These are phyloP conservation scores for Colletotrichum scovillei DNA, from an alignment of 2,329 filamentous ascomycete species.

Conservation along the genomic window DNA sequence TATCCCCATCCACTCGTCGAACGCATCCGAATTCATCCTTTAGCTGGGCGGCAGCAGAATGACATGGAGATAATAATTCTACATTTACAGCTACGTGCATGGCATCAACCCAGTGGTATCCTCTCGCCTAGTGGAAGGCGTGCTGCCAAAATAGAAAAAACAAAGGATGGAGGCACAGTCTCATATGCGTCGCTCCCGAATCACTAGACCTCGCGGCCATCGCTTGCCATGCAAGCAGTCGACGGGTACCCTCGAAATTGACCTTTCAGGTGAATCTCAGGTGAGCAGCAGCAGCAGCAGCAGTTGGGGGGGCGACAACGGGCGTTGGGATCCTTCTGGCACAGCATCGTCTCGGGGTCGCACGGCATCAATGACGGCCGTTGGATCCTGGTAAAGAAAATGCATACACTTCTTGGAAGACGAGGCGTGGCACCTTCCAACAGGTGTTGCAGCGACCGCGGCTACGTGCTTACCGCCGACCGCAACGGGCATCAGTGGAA, in stretches of 20 bases:
- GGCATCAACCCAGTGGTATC: too few species aligned
- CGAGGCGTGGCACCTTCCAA: neutral
- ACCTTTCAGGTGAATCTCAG: conserved; percentile 18
- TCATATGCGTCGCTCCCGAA: neutral
- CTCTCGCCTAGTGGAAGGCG: too few species aligned
- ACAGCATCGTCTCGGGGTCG: neutral
- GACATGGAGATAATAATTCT: too few species aligned
- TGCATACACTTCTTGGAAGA: neutral
- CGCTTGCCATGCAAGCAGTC: neutral
- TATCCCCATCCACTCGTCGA: too few species aligned
- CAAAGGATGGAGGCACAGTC: neutral
- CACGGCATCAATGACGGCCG: neutral
- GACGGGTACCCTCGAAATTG: neutral
- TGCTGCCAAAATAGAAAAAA: too few species aligned
- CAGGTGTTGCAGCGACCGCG: neutral
- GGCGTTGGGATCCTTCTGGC: neutral
- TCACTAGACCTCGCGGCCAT: neutral
- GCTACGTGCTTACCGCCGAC: too few species aligned
- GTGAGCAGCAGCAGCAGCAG: neutral
- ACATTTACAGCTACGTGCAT: too few species aligned
- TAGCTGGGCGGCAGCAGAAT: too few species aligned
- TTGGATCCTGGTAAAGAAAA: neutral
- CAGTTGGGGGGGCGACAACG: neutral
- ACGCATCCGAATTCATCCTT: too few species aligned
- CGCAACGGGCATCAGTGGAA: neutral